Conservation (phyloP, 331 rosid genomes). For the Quercus lobata region DNA sequence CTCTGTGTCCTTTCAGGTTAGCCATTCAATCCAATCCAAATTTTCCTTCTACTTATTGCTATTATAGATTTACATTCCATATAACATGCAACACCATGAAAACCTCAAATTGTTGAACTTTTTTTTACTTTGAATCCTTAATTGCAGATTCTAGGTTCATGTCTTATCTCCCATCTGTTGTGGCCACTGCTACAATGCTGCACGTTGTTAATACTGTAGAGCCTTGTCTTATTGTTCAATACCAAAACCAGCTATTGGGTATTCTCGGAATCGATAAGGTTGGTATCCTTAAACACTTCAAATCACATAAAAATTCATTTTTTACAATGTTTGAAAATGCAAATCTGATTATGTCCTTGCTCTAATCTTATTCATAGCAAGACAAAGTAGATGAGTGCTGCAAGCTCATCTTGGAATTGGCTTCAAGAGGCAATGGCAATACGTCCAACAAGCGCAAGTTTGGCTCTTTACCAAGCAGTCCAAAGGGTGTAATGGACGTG, state of each 20-base stretch:
- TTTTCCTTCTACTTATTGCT: background rate
- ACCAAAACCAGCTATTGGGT: constrained; percentile 48
- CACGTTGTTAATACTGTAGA: constrained; percentile 61
- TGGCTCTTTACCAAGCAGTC: constrained; percentile 63
- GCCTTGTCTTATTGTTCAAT: constrained; percentile 45
- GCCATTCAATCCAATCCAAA: background rate
- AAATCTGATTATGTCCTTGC: background rate
- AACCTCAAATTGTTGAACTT: background rate
- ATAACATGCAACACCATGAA: background rate
- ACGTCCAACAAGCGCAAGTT: constrained; percentile 58
- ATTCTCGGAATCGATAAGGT: constrained; percentile 79
- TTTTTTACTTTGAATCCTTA: background rate
- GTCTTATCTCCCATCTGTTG: constrained; percentile 68
- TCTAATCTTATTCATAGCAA: constrained; percentile 23
- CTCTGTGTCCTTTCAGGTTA: constrained; percentile 59
- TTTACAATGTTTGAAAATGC: background rate
- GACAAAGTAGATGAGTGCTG: constrained; percentile 66
- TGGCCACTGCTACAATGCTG: constrained; percentile 81
- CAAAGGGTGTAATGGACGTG: constrained; percentile 76
- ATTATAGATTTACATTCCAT: background rate
- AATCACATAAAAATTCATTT: background rate
- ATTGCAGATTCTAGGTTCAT: constrained; percentile 62
- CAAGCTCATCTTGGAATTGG: constrained; percentile 38
- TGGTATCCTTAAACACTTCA: background rate
- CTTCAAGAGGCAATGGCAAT: constrained; percentile 19